A percentile compares a stretch with the other conserved stretches of the same genome.
phyloP scores from a whole-genome alignment of 2,329 filamentous ascomycete species.

The Samsoniella hepiali region DNA sequence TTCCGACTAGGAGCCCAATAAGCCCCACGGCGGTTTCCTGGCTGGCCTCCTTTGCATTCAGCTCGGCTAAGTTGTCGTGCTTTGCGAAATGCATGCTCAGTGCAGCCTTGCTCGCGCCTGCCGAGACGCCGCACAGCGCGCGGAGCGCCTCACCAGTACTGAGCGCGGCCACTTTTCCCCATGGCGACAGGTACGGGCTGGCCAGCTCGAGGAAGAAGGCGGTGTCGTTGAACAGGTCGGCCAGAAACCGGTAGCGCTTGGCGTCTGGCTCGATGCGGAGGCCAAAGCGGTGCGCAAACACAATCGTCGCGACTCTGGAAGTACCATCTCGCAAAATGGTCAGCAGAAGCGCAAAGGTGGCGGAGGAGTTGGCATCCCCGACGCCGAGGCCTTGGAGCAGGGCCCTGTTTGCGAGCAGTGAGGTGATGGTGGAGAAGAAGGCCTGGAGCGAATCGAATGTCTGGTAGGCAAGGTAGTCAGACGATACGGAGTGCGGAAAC shows the following conservation, averaged over 20 bases:
- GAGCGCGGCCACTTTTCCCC: conserved; percentile 48
- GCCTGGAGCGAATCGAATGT: conserved; percentile 75
- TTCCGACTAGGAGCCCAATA: conserved; percentile 81
- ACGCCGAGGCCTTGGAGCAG: conserved; percentile 79
- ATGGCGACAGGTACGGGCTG: conserved; percentile 65
- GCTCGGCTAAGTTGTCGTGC: conserved; percentile 81
- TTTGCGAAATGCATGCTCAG: conserved; percentile 88
- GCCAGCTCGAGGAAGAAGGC: conserved; percentile 84
- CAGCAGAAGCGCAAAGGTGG: conserved; percentile 76
- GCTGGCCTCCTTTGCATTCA: conserved; percentile 92
- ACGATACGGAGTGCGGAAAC: conserved; percentile 82
- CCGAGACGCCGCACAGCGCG: conserved; percentile 81
- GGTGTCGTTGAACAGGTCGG: conserved; percentile 84
- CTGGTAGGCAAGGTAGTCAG: conserved; percentile 76
- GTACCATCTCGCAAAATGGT: conserved; percentile 80
- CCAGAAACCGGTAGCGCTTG: conserved; percentile 83
- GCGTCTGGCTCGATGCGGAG: conserved; percentile 84
- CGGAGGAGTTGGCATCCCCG: conserved; percentile 73
- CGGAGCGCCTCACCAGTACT: conserved; percentile 50
- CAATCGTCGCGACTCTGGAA: conserved; percentile 77
- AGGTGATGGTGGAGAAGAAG: conserved; percentile 78
- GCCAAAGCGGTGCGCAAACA: conserved; percentile 80
- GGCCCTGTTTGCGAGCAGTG: conserved; percentile 75
- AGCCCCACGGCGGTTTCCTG: conserved; percentile 93
- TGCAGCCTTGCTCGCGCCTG: conserved; percentile 84